Percentiles rank a stretch among this genome's conserved stretches.
Conservation (phyloP, 1,284 basidiomycete genomes). For the Rhodofomes roseus region DNA sequence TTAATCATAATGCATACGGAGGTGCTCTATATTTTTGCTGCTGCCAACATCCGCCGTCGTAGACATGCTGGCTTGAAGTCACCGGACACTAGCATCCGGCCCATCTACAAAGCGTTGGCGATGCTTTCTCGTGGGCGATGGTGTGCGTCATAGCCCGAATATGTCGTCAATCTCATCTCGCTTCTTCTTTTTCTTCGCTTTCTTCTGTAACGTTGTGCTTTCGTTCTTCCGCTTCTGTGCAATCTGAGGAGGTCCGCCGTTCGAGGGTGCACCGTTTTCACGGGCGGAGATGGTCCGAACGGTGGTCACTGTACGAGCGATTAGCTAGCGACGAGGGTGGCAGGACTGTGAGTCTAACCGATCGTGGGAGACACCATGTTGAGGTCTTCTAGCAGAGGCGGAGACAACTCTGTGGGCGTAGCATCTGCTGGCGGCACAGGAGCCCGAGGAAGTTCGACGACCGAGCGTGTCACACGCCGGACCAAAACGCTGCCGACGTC, state of each 20-base stretch:
- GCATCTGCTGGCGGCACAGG: no score
- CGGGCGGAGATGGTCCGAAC: background rate
- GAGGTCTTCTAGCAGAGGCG: slow-evolving; percentile 1
- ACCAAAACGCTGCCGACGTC: background rate
- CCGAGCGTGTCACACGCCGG: background rate
- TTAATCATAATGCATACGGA: no score
- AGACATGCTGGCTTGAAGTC: no score
- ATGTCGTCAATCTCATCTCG: slow-evolving; percentile 67
- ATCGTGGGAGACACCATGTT: background rate
- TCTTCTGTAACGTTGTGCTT: slow-evolving; percentile 23
- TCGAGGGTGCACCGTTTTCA: background rate
- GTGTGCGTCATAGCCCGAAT: slow-evolving; percentile 36
- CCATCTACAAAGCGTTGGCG: no score
- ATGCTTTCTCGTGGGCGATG: no score
- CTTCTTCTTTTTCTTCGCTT: slow-evolving; percentile 35
- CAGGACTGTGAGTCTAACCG: background rate
- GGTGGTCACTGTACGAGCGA: background rate
- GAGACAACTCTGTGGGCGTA: background rate
- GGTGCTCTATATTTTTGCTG: no score
- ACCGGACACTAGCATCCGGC: no score
- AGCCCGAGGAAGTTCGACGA: background rate
- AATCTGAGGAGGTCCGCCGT: background rate
- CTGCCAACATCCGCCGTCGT: no score
- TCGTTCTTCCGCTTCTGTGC: slow-evolving; percentile 17
- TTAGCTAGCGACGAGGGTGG: background rate